Percentiles rank a stretch among this genome's conserved stretches.
These are phyloP conservation scores for Trifolium subterraneum DNA, from an alignment of 306 rosid species.

Conservation along the genomic window DNA sequence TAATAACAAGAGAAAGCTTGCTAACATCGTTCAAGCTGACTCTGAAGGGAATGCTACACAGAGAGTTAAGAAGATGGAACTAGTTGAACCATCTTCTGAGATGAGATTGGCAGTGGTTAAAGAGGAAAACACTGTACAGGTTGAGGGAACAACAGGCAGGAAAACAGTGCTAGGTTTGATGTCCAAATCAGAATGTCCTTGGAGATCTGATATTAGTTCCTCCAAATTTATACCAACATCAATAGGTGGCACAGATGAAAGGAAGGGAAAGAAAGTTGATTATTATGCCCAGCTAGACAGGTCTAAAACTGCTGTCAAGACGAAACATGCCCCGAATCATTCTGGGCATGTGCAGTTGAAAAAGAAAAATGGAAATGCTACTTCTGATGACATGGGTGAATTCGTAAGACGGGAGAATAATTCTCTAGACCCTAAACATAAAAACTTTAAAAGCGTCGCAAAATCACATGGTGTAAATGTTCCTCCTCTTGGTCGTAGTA, in stretches of 20 bases:
- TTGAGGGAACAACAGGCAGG: slow-evolving; percentile 39
- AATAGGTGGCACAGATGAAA: slow-evolving; percentile 44
- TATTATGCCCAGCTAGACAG: slow-evolving; percentile 33
- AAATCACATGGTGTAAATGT: slow-evolving; percentile 47
- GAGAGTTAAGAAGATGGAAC: slow-evolving; percentile 39
- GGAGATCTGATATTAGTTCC: slow-evolving; percentile 52
- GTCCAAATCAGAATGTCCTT: slow-evolving; percentile 66
- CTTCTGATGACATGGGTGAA: slow-evolving; percentile 49
- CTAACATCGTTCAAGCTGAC: slow-evolving; percentile 34
- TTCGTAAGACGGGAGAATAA: slow-evolving; percentile 49
- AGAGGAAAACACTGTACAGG: slow-evolving; percentile 32
- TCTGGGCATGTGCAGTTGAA: slow-evolving; percentile 45
- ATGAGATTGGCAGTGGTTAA: slow-evolving; percentile 26
- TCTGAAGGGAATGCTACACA: slow-evolving; percentile 26
- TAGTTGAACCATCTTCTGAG: slow-evolving; percentile 35
- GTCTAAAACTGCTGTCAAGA: slow-evolving; percentile 49
- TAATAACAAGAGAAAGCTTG: slow-evolving; percentile 47
- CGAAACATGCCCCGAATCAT: slow-evolving; percentile 42
- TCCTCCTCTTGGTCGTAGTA: slow-evolving; percentile 56
- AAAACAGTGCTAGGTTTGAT: slow-evolving; percentile 59
- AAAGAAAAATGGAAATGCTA: slow-evolving; percentile 41
- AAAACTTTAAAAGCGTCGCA: slow-evolving; percentile 34
- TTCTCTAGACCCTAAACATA: slow-evolving; percentile 31
- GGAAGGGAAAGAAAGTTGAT: slow-evolving; percentile 53
- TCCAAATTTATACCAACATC: slow-evolving; percentile 36